Evolutionary conservation across 2,329 filamentous ascomycete genomes (phyloP).

Genomic region (Exophiala aquamarina): DNA sequence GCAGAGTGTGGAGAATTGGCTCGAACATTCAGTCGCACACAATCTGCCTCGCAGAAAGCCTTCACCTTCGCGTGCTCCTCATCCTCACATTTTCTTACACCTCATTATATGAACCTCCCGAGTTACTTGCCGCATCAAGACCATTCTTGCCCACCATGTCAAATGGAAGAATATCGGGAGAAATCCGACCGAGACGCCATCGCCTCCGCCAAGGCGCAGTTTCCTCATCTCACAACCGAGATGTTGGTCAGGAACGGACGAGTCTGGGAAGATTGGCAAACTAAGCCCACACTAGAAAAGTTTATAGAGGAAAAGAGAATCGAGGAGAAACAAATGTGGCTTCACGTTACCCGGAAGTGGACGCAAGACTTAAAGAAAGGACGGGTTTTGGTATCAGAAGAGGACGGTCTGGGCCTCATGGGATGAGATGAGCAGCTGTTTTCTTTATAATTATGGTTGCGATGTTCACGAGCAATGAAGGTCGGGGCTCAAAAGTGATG

Average conservation of each 20-base stretch:
- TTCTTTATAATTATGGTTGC: too few relatives aligned
- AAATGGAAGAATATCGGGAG: conserved; percentile 21
- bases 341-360: conserved; percentile 27
- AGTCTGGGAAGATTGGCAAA: conserved; percentile 25
- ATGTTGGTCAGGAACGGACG: conserved; percentile 27
- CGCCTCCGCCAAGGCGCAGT: conserved; percentile 16
- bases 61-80: conserved; percentile 28
- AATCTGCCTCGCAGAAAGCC: conserved; percentile 15
- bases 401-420: conserved; percentile 27
- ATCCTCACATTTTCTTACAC: conserved; percentile 19
- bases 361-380: conserved; percentile 28
- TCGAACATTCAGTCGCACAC: conserved; percentile 13
- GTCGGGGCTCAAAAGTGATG: too few relatives aligned
- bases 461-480: too few relatives aligned
- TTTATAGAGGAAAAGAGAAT: conserved; percentile 27
- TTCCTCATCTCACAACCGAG: conserved; percentile 25
- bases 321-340: conserved; percentile 28
- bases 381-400: conserved; percentile 26
- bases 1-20: conserved; percentile 19
- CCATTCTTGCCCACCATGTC: conserved; percentile 28
- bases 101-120: conserved; percentile 27
- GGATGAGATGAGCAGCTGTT: conserved; percentile 3
- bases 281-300: conserved; percentile 23
- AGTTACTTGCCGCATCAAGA: conserved; percentile 27
- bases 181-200: conserved; percentile 22